These are phyloP conservation scores for Coniferiporia sulphurascens DNA, from an alignment of 1,284 basidiomycete species.

Conservation along the genomic window DNA sequence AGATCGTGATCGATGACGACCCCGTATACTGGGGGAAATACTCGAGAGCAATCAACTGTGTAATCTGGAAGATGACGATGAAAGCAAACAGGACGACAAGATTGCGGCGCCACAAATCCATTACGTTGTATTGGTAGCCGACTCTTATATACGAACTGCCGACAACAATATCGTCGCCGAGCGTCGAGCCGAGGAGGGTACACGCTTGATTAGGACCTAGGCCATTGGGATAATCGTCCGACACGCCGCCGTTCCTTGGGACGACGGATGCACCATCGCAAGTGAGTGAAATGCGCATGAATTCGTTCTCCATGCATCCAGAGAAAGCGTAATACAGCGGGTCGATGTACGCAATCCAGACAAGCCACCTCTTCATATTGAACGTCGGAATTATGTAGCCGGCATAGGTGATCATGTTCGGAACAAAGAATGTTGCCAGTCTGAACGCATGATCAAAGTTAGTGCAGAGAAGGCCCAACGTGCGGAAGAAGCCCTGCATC, in stretches of 20 bases:
- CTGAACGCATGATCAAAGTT: slow-evolving; percentile 65
- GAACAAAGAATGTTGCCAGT: slow-evolving; percentile 55
- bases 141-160: slow-evolving; percentile 56
- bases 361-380: slow-evolving; percentile 84
- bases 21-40: slow-evolving; percentile 53
- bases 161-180: slow-evolving; percentile 43
- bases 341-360: slow-evolving; percentile 57
- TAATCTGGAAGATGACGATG: slow-evolving; percentile 62
- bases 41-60: slow-evolving; percentile 58
- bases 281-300: slow-evolving; percentile 62
- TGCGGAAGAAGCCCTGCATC: slow-evolving; percentile 75
- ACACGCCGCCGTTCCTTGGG: slow-evolving; percentile 61
- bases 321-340: slow-evolving; percentile 55
- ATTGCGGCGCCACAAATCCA: slow-evolving; percentile 59
- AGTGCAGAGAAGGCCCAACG: slow-evolving; percentile 58
- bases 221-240: slow-evolving; percentile 56
- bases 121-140: slow-evolving; percentile 45
- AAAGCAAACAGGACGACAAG: slow-evolving; percentile 56
- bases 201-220: slow-evolving; percentile 68
- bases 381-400: slow-evolving; percentile 73
- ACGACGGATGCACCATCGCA: slow-evolving; percentile 70
- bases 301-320: slow-evolving; percentile 80
- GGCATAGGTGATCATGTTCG: slow-evolving; percentile 59
- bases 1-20: slow-evolving; percentile 52
- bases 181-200: slow-evolving; percentile 54